Evolutionary conservation across 495 filamentous ascomycete genomes (phyloP), one percentile per base, ranked within the genome.

Genomic region (Tuber brumale): DNA sequence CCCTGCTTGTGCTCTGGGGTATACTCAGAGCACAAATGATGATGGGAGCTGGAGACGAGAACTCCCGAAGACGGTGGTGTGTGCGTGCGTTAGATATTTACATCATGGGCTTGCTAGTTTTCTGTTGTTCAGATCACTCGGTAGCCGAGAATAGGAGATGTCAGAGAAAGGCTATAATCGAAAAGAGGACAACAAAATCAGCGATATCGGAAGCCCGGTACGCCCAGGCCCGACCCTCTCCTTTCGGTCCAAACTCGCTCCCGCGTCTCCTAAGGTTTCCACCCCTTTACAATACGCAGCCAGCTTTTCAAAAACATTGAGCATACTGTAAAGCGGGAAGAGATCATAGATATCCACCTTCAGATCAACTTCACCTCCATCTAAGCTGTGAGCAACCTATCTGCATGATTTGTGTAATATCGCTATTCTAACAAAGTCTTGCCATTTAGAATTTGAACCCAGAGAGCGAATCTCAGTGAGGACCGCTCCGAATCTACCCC

Each of bases 101-200:
- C 31, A 66, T 66, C 57, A 35, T 66, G 14, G 57, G 57, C 57
- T 35, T 19, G 57, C 27, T 1, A 14, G 57, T 66, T 66, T 66
- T 66, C 51, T 61, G 51, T 61, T 61, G 10, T 66, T 66, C 31
- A 66, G 57, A 66, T 35, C 4, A 66, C 57, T 8, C 31, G 57
- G 27, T 3, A 35, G 57, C 57, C 27, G 14, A 66, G 5, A 35
- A 66, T 66, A 66, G 57, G 57, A 35, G 57, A 66, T 66, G 57
- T 66, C 57, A 66, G 57, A 66, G 57, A 66, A 66, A 66, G 57
- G 57, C 57, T 66, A 35, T 66, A 66, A 66, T 66, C 57, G 57
- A 66, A 35, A 35, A 66, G 27, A 66, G 27, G 57, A 1, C 57
- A 66, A 35, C 57, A 18, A 66, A 19, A 19, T 35, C 57, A 35